Evolutionary conservation across 129 eudicot species (phyloP).

Genomic region (Helianthus annuus): DNA sequence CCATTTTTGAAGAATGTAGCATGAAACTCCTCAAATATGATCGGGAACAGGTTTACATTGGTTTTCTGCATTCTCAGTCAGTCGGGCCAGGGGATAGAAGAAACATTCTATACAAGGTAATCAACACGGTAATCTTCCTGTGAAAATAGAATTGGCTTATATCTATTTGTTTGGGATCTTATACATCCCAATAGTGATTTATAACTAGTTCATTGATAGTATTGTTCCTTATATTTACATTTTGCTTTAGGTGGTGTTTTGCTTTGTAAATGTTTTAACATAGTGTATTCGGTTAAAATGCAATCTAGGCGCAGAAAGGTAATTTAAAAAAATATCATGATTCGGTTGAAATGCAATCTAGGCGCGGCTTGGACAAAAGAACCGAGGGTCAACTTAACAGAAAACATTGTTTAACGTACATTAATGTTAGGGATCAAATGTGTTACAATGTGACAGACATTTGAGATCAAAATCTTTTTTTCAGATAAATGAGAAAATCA

Average conservation of each 20-base stretch:
- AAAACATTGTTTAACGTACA: too few species aligned
- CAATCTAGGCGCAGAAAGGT: too few species aligned
- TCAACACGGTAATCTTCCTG: slow-evolving; percentile 13
- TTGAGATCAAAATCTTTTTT: too few species aligned
- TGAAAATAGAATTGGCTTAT: slow-evolving; percentile 20
- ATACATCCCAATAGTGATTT: slow-evolving; percentile 9
- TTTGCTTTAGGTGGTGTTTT: slow-evolving; percentile 32
- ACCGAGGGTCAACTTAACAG: too few species aligned
- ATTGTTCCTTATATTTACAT: slow-evolving; percentile 18
- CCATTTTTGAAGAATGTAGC: not conserved
- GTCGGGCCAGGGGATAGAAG: not conserved
- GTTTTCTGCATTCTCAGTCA: slow-evolving; percentile 1
- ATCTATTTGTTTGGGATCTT: slow-evolving; percentile 3
- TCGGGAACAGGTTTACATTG: not conserved
- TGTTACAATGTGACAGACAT: too few species aligned
- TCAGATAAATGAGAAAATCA: too few species aligned
- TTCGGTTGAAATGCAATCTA: too few species aligned
- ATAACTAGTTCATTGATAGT: slow-evolving; percentile 10
- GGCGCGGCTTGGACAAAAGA: too few species aligned
- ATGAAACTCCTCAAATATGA: slow-evolving; percentile 16
- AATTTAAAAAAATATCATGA: too few species aligned
- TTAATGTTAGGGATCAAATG: too few species aligned
- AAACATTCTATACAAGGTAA: not conserved
- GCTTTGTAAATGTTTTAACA: slow-evolving; percentile 37
- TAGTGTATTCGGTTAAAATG: not conserved